Evolutionary conservation across 129 eudicot species (phyloP), one percentile per base, ranked within the genome.

Genomic region (Tagetes patula): DNA sequence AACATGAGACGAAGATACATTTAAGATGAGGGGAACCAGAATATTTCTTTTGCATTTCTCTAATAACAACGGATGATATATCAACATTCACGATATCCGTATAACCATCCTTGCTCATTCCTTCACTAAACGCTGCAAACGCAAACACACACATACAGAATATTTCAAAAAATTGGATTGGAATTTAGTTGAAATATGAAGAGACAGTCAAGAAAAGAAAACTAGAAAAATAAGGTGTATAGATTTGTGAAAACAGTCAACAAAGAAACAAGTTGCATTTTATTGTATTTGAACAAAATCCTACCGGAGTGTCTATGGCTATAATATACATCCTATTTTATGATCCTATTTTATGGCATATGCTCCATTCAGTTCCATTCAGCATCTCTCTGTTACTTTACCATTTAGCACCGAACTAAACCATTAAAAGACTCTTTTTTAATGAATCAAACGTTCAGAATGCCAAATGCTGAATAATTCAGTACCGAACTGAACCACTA

Each of bases 121-220:
- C 92, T 84, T 92, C 96, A 74, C 98, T 89, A 75, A 92, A 92
- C 32, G 95, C 98, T 92, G 87, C 88, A 81, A 78, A 77, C 45
- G 79, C 69, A 40, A 38, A 60, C 4, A 38, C 4, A 70, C 4
- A 60, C 46, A 52, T 60, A 46, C 39, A 73, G 34, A 9, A 34
- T 65, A 46, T 71, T 33, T 39, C 2, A 2, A 6, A 62, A 63
- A 62, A 36, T 48, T 8, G 27, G 12, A 43, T 31, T 20, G 27
- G 27, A 20, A 20, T 49, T 6, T 40, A n/a, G 55, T 72, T 43
- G 3, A 33, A 32, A 3, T 10, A 11, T 72, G 32, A 33, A 1
- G 14, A 42, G 6, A 72, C 55, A 10, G 37, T 31, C 5, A 71
- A 12, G 48, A 59, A 8, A 53, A 14, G 5, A 11, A 27, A 70